These are phyloP conservation scores for Colletotrichum endophyticum DNA, from an alignment of 2,329 filamentous ascomycete genomes.

Conservation along the genomic window DNA sequence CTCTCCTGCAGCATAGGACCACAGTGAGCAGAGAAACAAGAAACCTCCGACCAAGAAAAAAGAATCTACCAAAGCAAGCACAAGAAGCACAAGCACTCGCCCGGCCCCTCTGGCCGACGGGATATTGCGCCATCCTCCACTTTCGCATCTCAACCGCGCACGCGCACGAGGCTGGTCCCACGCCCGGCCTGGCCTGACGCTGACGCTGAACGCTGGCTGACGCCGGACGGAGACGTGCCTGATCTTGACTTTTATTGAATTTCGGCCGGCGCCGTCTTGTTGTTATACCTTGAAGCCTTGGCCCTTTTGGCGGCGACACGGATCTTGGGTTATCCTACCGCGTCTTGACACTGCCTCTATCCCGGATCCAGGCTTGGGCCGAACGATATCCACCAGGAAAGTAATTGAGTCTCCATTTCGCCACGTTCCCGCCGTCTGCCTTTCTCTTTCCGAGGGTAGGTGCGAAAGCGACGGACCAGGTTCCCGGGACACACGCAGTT, in stretches of 20 bases:
- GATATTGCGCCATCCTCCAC: conserved; percentile 1
- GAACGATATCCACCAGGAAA: not conserved
- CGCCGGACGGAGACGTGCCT: not conserved
- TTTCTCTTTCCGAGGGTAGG: not conserved
- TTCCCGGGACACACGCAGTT: conserved; percentile 1
- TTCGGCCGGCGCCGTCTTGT: not conserved
- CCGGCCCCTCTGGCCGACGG: not conserved
- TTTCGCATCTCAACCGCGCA: not conserved
- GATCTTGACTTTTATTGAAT: not conserved
- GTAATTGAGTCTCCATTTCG: not conserved
- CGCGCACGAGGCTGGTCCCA: not conserved
- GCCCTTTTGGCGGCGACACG: not conserved
- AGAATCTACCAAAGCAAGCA: not conserved
- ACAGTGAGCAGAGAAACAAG: not conserved
- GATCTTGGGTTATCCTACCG: not conserved
- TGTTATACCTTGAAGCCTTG: not conserved
- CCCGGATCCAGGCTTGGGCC: not conserved
- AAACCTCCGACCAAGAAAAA: not conserved
- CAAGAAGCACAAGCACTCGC: not conserved
- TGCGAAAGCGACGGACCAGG: not conserved
- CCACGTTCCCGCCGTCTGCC: not conserved
- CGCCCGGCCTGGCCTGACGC: not conserved
- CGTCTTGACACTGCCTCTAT: not conserved
- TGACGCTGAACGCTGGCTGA: not conserved
- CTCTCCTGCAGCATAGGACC: not conserved